phyloP scores from a whole-genome alignment of 139 green algal genomes.

The Astrephomene gubernaculifera region DNA sequence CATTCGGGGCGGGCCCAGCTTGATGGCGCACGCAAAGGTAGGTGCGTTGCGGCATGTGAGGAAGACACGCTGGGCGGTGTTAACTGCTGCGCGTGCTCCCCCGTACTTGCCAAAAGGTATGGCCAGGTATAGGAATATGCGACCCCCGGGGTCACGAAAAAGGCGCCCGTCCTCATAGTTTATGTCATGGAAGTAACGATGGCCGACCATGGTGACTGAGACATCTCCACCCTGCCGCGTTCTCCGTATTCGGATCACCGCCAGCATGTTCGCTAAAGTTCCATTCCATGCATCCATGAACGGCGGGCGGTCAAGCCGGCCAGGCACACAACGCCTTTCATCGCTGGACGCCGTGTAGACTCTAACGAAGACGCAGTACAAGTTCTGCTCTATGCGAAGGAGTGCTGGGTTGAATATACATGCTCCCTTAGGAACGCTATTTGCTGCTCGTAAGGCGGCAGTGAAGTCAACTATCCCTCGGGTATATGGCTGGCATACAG shows the following conservation, averaged over 20 bases:
- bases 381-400: not conserved
- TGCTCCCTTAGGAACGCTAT: not conserved
- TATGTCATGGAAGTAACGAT: not conserved
- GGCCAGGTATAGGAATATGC: conserved; percentile 17
- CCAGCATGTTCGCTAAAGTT: conserved; percentile 1
- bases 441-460: not conserved
- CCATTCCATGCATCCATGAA: conserved; percentile 44
- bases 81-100: not conserved
- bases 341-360: not conserved
- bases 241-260: not conserved
- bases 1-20: conserved; percentile 9
- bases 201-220: not conserved
- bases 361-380: not conserved
- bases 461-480: conserved; percentile 5
- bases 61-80: conserved; percentile 12
- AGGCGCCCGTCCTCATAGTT: conserved; percentile 36
- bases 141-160: not conserved
- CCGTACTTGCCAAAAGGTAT: conserved; percentile 24
- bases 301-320: conserved; percentile 4
- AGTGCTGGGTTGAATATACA: conserved; percentile 37
- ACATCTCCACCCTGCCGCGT: not conserved
- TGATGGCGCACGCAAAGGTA: not conserved
- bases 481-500: conserved; percentile 4
- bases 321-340: not conserved
- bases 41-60: not conserved